Conservation (phyloP, 805 yeast genomes). For the Citeromyces nyonsensis region DNA sequence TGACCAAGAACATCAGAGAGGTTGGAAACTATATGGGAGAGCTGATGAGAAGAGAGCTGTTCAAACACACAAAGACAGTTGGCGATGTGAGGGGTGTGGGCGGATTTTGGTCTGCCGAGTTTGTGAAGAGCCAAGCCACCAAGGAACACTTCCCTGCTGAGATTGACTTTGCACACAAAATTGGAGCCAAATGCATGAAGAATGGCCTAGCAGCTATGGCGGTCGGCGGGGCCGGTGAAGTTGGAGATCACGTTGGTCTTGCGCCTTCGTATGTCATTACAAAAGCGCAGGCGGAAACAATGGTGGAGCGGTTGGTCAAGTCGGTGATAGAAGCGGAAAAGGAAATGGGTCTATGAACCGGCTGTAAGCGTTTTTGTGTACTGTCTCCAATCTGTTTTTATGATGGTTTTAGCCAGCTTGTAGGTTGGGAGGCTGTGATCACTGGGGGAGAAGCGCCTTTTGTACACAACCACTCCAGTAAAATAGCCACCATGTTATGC, state of each 20-base stretch:
- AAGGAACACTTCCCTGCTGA: constrained; percentile 25
- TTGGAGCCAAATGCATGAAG: constrained; percentile 17
- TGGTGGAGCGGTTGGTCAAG: constrained; percentile 16
- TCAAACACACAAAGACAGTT: constrained; percentile 14
- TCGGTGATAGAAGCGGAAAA: constrained; percentile 21
- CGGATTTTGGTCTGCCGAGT: constrained; percentile 37
- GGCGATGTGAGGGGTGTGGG: constrained; percentile 43
- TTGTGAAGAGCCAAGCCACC: constrained; percentile 28
- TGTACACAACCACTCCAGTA: too few relatives aligned
- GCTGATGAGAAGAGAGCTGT: constrained; percentile 13
- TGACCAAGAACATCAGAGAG: constrained; percentile 22
- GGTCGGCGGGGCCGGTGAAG: constrained; percentile 19
- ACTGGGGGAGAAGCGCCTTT: too few relatives aligned
- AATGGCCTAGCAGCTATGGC: constrained; percentile 27
- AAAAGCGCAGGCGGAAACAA: constrained; percentile 17
- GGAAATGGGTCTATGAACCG: background rate
- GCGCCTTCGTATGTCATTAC: constrained; percentile 28
- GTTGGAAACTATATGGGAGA: constrained; percentile 27
- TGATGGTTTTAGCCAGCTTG: too few relatives aligned
- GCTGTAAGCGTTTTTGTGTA: too few relatives aligned
- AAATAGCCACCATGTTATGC: too few relatives aligned
- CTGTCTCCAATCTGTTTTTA: too few relatives aligned
- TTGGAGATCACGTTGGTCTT: constrained; percentile 28
- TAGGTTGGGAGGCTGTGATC: too few relatives aligned
- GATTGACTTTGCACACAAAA: constrained; percentile 13